Evolutionary conservation across 1,284 basidiomycete genomes (phyloP).

Genomic region (Leccinum proliferum): DNA sequence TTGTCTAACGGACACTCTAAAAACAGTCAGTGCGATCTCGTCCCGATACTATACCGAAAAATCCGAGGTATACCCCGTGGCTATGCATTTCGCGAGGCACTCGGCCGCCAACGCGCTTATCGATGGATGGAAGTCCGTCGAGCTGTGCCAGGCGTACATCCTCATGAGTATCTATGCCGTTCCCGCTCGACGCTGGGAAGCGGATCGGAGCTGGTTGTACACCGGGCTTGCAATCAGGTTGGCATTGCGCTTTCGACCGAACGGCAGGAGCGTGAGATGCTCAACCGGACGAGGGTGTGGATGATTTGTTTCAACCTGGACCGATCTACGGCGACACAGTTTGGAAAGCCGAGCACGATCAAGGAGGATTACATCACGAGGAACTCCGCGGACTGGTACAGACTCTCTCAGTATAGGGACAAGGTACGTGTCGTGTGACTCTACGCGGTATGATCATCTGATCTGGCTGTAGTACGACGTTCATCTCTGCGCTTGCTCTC

Average conservation of each 20-base stretch:
- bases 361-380: conserved; percentile 80
- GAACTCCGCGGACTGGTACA: conserved; percentile 75
- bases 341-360: conserved; percentile 83
- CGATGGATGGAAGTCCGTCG: conserved; percentile 72
- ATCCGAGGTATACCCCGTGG: conserved; percentile 76
- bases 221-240: conserved; percentile 75
- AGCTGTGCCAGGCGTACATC: conserved; percentile 58
- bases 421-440: conserved; percentile 34
- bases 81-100: conserved; percentile 83
- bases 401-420: conserved; percentile 55
- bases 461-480: conserved; percentile 52
- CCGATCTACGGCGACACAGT: conserved; percentile 78
- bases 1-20: background rate
- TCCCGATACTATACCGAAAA: conserved; percentile 72
- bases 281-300: conserved; percentile 81
- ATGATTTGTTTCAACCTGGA: conserved; percentile 85
- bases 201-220: conserved; percentile 78
- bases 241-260: conserved; percentile 35
- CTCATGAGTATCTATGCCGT: conserved; percentile 76
- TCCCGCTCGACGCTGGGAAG: conserved; percentile 77
- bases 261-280: conserved; percentile 69
- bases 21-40: conserved; percentile 68
- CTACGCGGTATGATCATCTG: background rate
- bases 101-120: conserved; percentile 74
- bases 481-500: conserved; percentile 68